Evolutionary conservation across 495 filamentous ascomycete species (phyloP).

Genomic region (Aspergillus ostianus): DNA sequence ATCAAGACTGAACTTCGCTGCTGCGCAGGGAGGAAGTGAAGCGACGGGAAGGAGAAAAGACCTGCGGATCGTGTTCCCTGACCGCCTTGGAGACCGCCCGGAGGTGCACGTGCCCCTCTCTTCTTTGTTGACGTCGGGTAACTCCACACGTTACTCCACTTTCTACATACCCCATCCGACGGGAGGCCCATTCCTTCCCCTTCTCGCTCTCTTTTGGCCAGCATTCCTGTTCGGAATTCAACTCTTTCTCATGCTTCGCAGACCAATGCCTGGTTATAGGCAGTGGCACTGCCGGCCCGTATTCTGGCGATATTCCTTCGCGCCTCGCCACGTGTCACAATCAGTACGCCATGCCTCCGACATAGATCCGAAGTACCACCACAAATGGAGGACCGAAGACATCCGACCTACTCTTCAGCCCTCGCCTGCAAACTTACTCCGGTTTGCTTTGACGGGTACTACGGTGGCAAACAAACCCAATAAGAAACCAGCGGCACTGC

Average conservation of each 20-base stretch:
- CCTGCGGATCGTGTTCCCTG: background rate
- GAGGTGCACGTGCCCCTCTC: background rate
- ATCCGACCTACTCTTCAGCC: slow-evolving; percentile 14
- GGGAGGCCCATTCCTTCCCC: background rate
- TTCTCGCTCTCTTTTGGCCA: background rate
- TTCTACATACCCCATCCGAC: background rate
- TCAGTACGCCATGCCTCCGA: background rate
- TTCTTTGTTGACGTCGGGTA: background rate
- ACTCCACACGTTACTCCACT: background rate
- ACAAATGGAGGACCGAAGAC: slow-evolving; percentile 3
- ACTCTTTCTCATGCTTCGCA: background rate
- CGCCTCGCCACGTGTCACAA: background rate
- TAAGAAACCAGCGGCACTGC: background rate
- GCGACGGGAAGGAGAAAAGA: background rate
- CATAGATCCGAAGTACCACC: slow-evolving; percentile 7
- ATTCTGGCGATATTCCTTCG: background rate
- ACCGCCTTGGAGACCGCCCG: background rate
- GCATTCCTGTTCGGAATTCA: background rate
- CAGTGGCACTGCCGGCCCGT: background rate
- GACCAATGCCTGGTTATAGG: background rate
- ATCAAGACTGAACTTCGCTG: too few species aligned
- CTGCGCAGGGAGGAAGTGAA: background rate
- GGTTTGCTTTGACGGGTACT: slow-evolving; percentile 29
- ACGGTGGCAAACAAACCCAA: background rate
- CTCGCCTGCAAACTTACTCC: slow-evolving; percentile 31